Evolutionary conservation across 345 rosid genomes (phyloP).

Genomic region (Lumnitzera littorea): DNA sequence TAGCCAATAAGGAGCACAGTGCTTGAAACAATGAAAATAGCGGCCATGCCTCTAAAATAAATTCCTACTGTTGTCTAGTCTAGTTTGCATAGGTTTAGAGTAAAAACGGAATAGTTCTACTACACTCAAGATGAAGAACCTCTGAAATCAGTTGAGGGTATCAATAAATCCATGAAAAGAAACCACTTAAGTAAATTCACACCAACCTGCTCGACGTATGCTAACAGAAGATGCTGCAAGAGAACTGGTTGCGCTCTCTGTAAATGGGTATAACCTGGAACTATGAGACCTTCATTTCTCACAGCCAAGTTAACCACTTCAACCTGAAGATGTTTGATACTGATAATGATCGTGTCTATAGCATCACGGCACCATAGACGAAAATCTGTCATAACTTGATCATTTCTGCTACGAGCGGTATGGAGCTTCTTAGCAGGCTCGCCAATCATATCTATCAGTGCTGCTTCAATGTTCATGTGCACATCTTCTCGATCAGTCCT

Average conservation of each 20-base stretch:
- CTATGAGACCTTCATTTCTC: conserved; percentile 54
- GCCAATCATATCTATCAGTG: conserved; percentile 83
- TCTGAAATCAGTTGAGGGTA: too few relatives aligned
- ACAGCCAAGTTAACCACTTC: conserved; percentile 68
- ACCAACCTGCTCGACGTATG: conserved; percentile 84
- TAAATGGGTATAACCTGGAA: conserved; percentile 95
- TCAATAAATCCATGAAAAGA: too few relatives aligned
- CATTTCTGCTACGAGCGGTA: conserved; percentile 88
- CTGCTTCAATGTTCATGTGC: conserved; percentile 96
- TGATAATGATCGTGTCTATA: conserved; percentile 44
- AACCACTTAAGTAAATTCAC: too few relatives aligned
- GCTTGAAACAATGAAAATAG: too few relatives aligned
- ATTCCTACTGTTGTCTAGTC: too few relatives aligned
- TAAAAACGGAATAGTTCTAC: too few relatives aligned
- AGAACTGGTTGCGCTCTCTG: conserved; percentile 97
- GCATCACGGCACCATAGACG: conserved; percentile 96
- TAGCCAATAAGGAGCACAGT: too few relatives aligned
- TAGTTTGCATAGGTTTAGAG: too few relatives aligned
- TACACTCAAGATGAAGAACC: too few relatives aligned
- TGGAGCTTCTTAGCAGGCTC: conserved; percentile 97
- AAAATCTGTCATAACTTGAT: conserved; percentile 86
- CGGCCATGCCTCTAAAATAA: too few relatives aligned
- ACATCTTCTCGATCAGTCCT: conserved; percentile 93
- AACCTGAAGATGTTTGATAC: conserved; percentile 47
- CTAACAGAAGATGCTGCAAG: conserved; percentile 74